A percentile compares a stretch with the other conserved stretches of the same genome.
These are phyloP conservation scores for Epichloe amarillans DNA, from an alignment of 2,329 filamentous ascomycete species.

Conservation along the genomic window DNA sequence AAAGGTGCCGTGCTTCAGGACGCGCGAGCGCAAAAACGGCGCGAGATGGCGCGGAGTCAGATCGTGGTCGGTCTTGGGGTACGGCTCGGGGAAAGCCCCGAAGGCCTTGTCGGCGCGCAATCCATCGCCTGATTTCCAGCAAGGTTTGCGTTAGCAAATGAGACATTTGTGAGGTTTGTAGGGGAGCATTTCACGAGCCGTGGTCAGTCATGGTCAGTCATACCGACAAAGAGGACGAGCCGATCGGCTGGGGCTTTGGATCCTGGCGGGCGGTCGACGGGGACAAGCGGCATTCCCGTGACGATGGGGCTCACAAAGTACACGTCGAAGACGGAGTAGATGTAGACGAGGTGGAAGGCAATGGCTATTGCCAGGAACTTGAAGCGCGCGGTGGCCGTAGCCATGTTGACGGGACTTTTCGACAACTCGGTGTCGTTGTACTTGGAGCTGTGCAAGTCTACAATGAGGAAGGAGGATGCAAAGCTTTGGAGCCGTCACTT, in stretches of 20 bases:
- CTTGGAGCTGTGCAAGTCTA: too few species aligned
- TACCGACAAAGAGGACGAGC: slow-evolving; percentile 72
- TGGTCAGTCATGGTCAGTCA: too few species aligned
- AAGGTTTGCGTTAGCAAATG: too few species aligned
- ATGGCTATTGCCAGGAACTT: slow-evolving; percentile 81
- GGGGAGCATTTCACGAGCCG: background rate
- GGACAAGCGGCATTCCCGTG: slow-evolving; percentile 78
- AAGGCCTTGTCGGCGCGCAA: slow-evolving; percentile 96
- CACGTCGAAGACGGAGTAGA: slow-evolving; percentile 93
- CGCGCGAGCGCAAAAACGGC: slow-evolving; percentile 78
- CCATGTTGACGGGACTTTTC: too few species aligned
- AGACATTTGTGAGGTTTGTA: background rate
- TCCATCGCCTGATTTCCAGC: slow-evolving; percentile 53
- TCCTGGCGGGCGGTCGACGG: slow-evolving; percentile 45
- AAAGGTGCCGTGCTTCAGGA: slow-evolving; percentile 84
- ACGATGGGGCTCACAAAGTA: slow-evolving; percentile 98
- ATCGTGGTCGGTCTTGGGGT: slow-evolving; percentile 50
- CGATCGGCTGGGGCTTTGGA: slow-evolving; percentile 71
- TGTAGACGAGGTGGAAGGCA: slow-evolving; percentile 85
- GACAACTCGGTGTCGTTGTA: too few species aligned
- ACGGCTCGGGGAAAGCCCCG: slow-evolving; percentile 82
- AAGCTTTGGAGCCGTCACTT: too few species aligned
- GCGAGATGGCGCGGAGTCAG: slow-evolving; percentile 68
- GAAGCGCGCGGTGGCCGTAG: slow-evolving; percentile 46
- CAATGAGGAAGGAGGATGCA: too few species aligned